phyloP scores from a whole-genome alignment of 139 green algal genomes.

The Volvox africanus region DNA sequence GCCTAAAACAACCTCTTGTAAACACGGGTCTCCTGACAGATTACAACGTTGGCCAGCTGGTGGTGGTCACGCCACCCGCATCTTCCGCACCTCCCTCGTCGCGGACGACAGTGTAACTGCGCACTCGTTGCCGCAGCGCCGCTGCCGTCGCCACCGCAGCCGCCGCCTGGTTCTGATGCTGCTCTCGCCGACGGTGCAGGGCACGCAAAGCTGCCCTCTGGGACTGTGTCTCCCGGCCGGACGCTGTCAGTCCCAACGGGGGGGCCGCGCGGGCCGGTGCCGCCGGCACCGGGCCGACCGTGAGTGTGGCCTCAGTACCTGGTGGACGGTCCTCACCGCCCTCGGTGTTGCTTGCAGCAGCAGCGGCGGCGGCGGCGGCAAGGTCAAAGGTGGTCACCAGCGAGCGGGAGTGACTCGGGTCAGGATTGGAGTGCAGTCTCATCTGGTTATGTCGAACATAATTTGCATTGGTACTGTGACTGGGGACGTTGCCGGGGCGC shows the following conservation, averaged over 20 bases:
- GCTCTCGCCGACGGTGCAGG: constrained; percentile 40
- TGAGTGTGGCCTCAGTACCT: neutral
- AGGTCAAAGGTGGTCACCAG: constrained; percentile 1
- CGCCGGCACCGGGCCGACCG: neutral
- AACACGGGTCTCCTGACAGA: neutral
- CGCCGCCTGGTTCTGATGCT: constrained; percentile 20
- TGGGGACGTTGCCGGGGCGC: neutral
- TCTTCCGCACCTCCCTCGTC: constrained; percentile 22
- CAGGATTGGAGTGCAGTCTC: neutral
- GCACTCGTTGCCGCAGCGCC: constrained; percentile 42
- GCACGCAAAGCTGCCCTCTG: constrained; percentile 23
- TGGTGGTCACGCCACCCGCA: neutral
- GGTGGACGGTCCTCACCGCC: neutral
- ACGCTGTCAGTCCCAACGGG: neutral
- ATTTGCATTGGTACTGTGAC: neutral
- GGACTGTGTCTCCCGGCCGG: constrained; percentile 29
- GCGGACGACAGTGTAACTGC: constrained; percentile 51
- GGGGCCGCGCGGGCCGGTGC: neutral
- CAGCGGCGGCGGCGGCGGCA: neutral
- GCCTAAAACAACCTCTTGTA: too few species aligned
- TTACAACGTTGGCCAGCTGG: neutral
- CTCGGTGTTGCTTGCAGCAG: neutral
- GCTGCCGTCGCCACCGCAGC: neutral
- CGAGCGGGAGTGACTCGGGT: neutral
- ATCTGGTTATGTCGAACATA: neutral